Evolutionary conservation across 768 basidiomycete genomes (phyloP).

Genomic region (Myochromella boudieri): DNA sequence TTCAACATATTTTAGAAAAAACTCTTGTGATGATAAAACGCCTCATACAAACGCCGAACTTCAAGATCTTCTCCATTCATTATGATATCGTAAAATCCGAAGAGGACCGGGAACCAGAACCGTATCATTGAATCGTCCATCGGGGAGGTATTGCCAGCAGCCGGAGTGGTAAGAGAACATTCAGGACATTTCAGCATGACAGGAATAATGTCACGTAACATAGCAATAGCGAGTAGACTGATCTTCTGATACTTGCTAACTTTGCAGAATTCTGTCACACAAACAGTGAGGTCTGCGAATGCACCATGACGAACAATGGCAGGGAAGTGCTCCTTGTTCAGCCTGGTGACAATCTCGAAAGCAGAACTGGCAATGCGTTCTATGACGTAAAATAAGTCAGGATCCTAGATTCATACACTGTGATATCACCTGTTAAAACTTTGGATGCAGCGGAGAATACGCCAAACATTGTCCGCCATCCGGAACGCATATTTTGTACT

Average conservation of each 20-base stretch:
- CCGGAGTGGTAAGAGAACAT: constrained; percentile 35
- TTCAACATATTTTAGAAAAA: too few species aligned
- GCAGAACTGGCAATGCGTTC: constrained; percentile 92
- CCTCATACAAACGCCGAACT: constrained; percentile 87
- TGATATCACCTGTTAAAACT: constrained; percentile 72
- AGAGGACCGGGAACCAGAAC: constrained; percentile 95
- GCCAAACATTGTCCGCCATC: constrained; percentile 99
- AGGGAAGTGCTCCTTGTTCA: constrained; percentile 89
- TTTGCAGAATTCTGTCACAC: constrained; percentile 99
- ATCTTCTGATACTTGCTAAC: constrained; percentile 99
- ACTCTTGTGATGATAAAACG: too few species aligned
- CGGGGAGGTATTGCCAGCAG: constrained; percentile 28
- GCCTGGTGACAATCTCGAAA: constrained; percentile 90
- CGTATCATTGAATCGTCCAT: constrained; percentile 89
- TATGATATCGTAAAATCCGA: constrained; percentile 99
- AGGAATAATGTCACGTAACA: constrained; percentile 91
- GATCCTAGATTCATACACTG: not conserved
- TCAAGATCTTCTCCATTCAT: constrained; percentile 99
- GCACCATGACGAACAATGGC: constrained; percentile 92
- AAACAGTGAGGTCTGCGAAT: constrained; percentile 94
- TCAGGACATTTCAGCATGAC: constrained; percentile 88
- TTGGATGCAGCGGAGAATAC: constrained; percentile 97
- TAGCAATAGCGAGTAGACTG: constrained; percentile 91
- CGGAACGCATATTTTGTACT: constrained; percentile 93
- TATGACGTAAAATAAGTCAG: constrained; percentile 25